Percentiles rank a stretch among this genome's conserved stretches.
Conservation (phyloP, 495 filamentous ascomycete genomes). For the Cryomyces antarcticus region DNA sequence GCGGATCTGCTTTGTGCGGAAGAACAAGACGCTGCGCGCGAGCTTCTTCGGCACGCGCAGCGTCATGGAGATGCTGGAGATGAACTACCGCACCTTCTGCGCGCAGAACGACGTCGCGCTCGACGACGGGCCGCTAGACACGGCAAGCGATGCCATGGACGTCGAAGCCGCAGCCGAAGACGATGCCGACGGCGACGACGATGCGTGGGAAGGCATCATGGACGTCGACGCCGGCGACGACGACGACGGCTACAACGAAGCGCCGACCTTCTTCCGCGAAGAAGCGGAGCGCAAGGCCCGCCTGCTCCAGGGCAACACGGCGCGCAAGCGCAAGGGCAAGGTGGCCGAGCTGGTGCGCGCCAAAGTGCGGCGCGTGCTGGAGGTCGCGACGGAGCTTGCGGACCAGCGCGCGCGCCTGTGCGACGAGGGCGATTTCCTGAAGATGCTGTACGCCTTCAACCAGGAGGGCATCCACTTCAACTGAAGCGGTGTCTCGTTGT, state of each 20-base stretch:
- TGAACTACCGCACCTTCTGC: conserved; percentile 78
- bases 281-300: conserved; percentile 28
- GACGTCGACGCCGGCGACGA: conserved; percentile 35
- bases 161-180: conserved; percentile 28
- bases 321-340: conserved; percentile 46
- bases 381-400: conserved; percentile 51
- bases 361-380: conserved; percentile 66
- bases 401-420: conserved; percentile 68
- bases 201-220: conserved; percentile 28
- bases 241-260: conserved; percentile 37
- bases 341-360: conserved; percentile 57
- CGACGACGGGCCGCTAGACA: conserved; percentile 38
- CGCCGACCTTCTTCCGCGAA: conserved; percentile 63
- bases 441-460: conserved; percentile 58
- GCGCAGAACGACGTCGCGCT: conserved; percentile 59
- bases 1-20: conserved; percentile 59
- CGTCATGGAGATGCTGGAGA: conserved; percentile 61
- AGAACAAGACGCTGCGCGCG: conserved; percentile 60
- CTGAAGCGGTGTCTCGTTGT: conserved; percentile 18
- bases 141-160: conserved; percentile 11
- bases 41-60: conserved; percentile 54
- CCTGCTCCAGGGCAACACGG: conserved; percentile 21
- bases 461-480: conserved; percentile 86
- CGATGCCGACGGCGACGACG: conserved; percentile 30
- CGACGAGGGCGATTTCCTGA: conserved; percentile 80